Evolutionary conservation across 2,329 filamentous ascomycete species (phyloP).

Genomic region (Berkeleyomyces basicola): DNA sequence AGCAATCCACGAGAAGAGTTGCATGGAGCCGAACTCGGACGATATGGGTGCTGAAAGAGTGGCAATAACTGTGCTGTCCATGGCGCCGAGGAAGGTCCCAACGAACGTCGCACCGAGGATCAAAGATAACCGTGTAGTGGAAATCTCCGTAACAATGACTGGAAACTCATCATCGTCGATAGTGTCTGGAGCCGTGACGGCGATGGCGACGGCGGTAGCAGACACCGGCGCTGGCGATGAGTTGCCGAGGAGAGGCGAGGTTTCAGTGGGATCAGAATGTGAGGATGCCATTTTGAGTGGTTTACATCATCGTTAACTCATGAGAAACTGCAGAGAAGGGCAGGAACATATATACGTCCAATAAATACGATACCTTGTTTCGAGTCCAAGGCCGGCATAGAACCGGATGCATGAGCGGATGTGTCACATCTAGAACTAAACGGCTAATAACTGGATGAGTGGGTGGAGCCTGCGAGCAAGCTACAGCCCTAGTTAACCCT

Average conservation of each 20-base stretch:
- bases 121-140: constrained; percentile 31
- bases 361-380: too few species aligned
- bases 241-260: constrained; percentile 6
- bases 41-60: constrained; percentile 74
- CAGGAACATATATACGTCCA: not conserved
- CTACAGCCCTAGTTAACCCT: too few species aligned
- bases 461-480: too few species aligned
- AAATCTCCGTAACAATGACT: constrained; percentile 32
- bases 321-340: not conserved
- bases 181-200: not conserved
- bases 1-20: constrained; percentile 73
- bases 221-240: not conserved
- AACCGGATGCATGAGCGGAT: too few species aligned
- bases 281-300: not conserved
- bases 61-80: constrained; percentile 70
- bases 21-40: constrained; percentile 65
- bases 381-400: too few species aligned
- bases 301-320: not conserved
- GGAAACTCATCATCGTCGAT: constrained; percentile 27
- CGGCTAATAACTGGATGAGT: too few species aligned
- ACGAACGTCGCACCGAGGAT: constrained; percentile 40
- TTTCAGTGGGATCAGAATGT: not conserved
- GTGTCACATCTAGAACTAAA: too few species aligned
- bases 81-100: constrained; percentile 46
- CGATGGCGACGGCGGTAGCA: not conserved